phyloP scores from a whole-genome alignment of 164 flowering plant species.

The Berberis thunbergii region DNA sequence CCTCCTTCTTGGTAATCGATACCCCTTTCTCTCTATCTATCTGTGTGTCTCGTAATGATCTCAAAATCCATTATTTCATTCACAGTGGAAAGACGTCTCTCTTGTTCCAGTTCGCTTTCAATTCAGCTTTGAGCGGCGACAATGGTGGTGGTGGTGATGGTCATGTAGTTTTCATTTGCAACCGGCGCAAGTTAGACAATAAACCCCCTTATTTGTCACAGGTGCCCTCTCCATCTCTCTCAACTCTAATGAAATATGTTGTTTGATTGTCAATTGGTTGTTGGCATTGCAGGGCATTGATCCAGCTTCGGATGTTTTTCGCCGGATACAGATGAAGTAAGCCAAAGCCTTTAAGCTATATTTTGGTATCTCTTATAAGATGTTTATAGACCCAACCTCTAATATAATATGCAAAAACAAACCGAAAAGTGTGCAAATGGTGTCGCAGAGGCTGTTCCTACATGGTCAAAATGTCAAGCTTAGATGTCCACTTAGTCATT shows the following conservation, averaged over 20 bases:
- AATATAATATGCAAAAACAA: no score
- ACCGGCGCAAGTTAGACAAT: slow-evolving; percentile 42
- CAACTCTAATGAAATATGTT: not conserved
- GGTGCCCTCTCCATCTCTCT: slow-evolving; percentile 18
- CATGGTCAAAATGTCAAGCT: no score
- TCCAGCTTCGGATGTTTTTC: slow-evolving; percentile 46
- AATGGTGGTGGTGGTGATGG: not conserved
- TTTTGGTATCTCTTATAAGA: no score
- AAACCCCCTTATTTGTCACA: slow-evolving; percentile 81
- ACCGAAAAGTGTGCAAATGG: no score
- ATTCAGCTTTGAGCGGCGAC: slow-evolving; percentile 24
- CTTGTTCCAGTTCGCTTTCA: slow-evolving; percentile 75
- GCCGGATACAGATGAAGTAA: slow-evolving; percentile 73
- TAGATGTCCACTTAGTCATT: no score
- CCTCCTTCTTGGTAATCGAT: slow-evolving; percentile 64
- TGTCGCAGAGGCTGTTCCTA: no score
- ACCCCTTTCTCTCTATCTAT: not conserved
- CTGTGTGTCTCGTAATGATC: not conserved
- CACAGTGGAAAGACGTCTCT: slow-evolving; percentile 87
- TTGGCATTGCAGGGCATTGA: slow-evolving; percentile 46
- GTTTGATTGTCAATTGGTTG: not conserved
- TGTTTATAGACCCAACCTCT: no score
- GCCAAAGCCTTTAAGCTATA: not conserved
- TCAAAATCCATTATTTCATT: not conserved
- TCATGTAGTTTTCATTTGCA: slow-evolving; percentile 60